Conservation (phyloP, 1,284 basidiomycete genomes). For the Malassezia caprae region DNA sequence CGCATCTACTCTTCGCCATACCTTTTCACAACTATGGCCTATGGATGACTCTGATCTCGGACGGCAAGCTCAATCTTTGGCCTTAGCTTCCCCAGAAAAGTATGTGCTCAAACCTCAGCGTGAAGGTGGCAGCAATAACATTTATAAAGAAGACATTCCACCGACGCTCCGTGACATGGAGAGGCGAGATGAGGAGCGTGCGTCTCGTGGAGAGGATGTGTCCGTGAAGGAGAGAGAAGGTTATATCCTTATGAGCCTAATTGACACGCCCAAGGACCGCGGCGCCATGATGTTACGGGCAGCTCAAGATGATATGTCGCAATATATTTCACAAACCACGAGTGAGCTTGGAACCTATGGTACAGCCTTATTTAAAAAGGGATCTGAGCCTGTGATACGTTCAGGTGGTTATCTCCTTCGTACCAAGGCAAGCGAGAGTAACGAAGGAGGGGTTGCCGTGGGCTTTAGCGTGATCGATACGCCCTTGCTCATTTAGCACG, state of each 20-base stretch:
- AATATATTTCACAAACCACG: slow-evolving; percentile 60
- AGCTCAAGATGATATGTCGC: slow-evolving; percentile 32
- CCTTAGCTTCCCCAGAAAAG: slow-evolving; percentile 53
- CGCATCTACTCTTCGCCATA: slow-evolving; percentile 18
- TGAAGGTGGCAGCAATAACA: slow-evolving; percentile 93
- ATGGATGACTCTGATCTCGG: slow-evolving; percentile 51
- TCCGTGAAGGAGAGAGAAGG: slow-evolving; percentile 51
- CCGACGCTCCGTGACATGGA: slow-evolving; percentile 60
- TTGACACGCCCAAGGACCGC: slow-evolving; percentile 61
- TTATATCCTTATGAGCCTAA: slow-evolving; percentile 91
- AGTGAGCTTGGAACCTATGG: slow-evolving; percentile 90
- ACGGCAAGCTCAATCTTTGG: slow-evolving; percentile 54
- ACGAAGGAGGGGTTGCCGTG: slow-evolving; percentile 88
- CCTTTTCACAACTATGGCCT: slow-evolving; percentile 36
- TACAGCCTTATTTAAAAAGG: slow-evolving; percentile 61
- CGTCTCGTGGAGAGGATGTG: slow-evolving; percentile 3
- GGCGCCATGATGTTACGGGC: slow-evolving; percentile 67
- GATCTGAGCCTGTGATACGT: slow-evolving; percentile 52
- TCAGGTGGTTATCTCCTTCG: slow-evolving; percentile 67
- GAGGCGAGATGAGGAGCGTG: slow-evolving; percentile 52
- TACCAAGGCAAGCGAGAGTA: slow-evolving; percentile 82
- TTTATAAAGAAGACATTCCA: slow-evolving; percentile 76
- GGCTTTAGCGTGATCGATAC: slow-evolving; percentile 82
- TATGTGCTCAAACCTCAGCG: slow-evolving; percentile 91
- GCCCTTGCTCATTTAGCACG: slow-evolving; percentile 56